Conservation (phyloP, 2,329 filamentous ascomycete genomes). For the Fusarium albosuccineum region DNA sequence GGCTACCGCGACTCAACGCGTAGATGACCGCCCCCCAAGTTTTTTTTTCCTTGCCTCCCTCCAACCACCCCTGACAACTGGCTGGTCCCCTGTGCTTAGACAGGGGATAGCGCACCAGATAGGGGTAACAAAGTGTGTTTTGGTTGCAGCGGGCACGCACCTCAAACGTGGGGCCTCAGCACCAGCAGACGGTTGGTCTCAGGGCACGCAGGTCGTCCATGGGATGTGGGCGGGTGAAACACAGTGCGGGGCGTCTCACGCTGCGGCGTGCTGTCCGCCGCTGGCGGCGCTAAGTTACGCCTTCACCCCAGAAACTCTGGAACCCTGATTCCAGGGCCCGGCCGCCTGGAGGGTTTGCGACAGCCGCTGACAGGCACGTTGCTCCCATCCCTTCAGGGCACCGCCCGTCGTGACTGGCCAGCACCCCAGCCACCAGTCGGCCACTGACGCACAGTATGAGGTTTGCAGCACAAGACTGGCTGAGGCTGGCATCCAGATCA, state of each 20-base stretch:
- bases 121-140: constrained; percentile 41
- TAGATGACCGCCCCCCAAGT: neutral
- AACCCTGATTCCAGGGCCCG: constrained; percentile 17
- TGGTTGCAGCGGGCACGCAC: constrained; percentile 18
- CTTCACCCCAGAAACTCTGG: constrained; percentile 26
- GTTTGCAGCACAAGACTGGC: neutral
- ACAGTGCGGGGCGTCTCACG: constrained; percentile 35
- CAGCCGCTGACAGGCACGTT: constrained; percentile 29
- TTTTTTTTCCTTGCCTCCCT: constrained; percentile 8
- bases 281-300: neutral
- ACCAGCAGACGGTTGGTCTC: constrained; percentile 25
- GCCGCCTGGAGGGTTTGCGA: constrained; percentile 18
- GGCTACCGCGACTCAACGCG: constrained; percentile 15
- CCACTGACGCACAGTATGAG: constrained; percentile 32
- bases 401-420: constrained; percentile 13
- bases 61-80: constrained; percentile 39
- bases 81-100: constrained; percentile 34
- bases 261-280: constrained; percentile 7
- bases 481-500: constrained; percentile 19
- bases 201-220: constrained; percentile 13
- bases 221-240: constrained; percentile 34
- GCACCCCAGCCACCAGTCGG: constrained; percentile 21
- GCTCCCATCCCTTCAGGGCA: constrained; percentile 16
- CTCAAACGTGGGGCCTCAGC: constrained; percentile 30
- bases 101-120: constrained; percentile 42